A percentile compares a stretch with the other conserved stretches of the same genome.
Evolutionary conservation across 2,329 filamentous ascomycete genomes (phyloP).

Genomic region (Colletotrichum sp.): DNA sequence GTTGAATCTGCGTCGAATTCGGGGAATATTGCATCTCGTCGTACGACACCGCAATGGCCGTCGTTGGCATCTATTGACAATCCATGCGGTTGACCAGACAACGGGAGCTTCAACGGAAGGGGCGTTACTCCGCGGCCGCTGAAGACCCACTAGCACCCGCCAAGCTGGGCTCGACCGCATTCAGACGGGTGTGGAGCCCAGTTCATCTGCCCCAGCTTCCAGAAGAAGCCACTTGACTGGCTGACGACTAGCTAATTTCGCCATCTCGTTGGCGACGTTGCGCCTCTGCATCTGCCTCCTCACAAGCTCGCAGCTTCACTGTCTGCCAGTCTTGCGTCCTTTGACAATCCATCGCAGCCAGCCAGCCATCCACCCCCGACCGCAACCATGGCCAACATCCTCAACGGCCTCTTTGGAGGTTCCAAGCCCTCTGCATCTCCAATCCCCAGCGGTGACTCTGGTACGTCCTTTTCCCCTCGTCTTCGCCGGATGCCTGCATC

Average conservation of each 20-base stretch:
- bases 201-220: conserved; percentile 13
- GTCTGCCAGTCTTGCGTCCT: conserved; percentile 15
- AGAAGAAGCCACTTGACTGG: conserved; percentile 16
- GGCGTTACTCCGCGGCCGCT: not conserved
- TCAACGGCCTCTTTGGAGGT: conserved; percentile 74
- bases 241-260: conserved; percentile 18
- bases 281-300: conserved; percentile 3
- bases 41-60: not conserved
- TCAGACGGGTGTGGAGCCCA: conserved; percentile 1
- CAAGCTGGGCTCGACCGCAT: conserved; percentile 9
- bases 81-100: conserved; percentile 5
- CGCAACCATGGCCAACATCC: conserved; percentile 58
- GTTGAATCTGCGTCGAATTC: not conserved
- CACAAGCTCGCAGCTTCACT: conserved; percentile 18
- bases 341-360: conserved; percentile 23
- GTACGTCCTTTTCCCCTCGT: conserved; percentile 46
- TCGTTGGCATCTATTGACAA: conserved; percentile 13
- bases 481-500: not conserved
- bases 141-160: not conserved
- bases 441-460: conserved; percentile 61
- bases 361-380: conserved; percentile 16
- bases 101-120: not conserved
- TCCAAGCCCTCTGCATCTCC: conserved; percentile 62
- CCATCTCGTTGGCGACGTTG: conserved; percentile 7
- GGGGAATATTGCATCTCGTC: not conserved